Percentiles rank a stretch among this genome's conserved stretches.
Evolutionary conservation across 805 yeast species (phyloP).

Genomic region (Barnettozyma vustinii): DNA sequence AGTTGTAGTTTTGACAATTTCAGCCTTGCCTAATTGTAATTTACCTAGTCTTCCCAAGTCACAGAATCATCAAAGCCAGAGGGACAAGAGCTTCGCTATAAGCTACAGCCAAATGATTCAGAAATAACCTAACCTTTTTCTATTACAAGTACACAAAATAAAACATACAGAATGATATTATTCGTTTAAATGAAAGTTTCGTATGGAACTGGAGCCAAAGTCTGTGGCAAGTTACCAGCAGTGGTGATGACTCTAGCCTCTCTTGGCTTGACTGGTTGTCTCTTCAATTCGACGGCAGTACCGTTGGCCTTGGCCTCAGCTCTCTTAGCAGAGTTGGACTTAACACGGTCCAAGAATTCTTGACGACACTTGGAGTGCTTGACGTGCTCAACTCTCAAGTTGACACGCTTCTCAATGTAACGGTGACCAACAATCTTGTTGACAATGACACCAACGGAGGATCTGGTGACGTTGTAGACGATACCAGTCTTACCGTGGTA

Average conservation of each 20-base stretch:
- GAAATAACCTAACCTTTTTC: constrained; percentile 1
- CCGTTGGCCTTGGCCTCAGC: constrained; percentile 94
- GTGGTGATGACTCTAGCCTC: constrained; percentile 80
- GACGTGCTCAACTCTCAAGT: constrained; percentile 97
- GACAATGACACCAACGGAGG: constrained; percentile 96
- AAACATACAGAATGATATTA: constrained; percentile 11
- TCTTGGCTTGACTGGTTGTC: constrained; percentile 99
- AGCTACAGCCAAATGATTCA: background rate
- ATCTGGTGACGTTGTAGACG: constrained; percentile 97
- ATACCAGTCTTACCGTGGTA: constrained; percentile 99
- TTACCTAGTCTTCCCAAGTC: no score
- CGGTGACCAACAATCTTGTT: constrained; percentile 99
- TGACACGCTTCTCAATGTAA: constrained; percentile 97
- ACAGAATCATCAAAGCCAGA: no score
- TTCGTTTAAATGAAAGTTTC: constrained; percentile 91
- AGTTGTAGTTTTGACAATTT: no score
- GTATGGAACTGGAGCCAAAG: constrained; percentile 98
- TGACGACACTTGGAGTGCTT: constrained; percentile 99
- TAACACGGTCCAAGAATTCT: constrained; percentile 98
- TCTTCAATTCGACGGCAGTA: constrained; percentile 85
- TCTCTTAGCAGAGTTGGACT: constrained; percentile 90
- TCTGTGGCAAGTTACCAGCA: constrained; percentile 83
- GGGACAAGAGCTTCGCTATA: background rate
- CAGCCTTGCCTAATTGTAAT: no score
- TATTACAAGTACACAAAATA: constrained; percentile 1